A percentile compares a stretch with the other conserved stretches of the same genome.
Conservation (phyloP, 345 rosid genomes). For the Laguncularia racemosa region DNA sequence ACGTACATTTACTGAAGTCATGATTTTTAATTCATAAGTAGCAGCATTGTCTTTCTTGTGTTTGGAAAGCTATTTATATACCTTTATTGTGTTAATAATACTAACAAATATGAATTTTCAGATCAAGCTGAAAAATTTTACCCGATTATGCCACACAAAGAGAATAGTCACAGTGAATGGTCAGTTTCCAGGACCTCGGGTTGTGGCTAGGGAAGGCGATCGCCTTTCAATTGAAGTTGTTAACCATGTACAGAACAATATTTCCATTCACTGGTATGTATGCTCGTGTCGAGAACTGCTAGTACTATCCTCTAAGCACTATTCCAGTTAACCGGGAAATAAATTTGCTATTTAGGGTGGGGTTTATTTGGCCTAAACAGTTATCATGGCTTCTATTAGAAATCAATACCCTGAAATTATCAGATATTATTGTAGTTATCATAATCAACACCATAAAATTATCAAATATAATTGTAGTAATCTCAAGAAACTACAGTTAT, state of each 20-base stretch:
- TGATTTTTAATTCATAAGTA: not conserved
- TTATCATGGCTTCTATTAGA: too few relatives aligned
- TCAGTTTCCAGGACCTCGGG: constrained; percentile 42
- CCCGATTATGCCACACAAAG: constrained; percentile 44
- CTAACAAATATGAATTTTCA: constrained; percentile 9
- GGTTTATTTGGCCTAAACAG: too few relatives aligned
- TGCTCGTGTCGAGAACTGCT: not conserved
- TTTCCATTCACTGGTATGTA: constrained; percentile 48
- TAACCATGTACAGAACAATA: constrained; percentile 44
- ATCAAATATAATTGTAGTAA: too few relatives aligned
- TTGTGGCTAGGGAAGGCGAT: constrained; percentile 55
- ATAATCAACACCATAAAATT: too few relatives aligned
- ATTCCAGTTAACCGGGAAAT: too few relatives aligned
- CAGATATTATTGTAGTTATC: too few relatives aligned
- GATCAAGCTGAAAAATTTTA: constrained; percentile 38
- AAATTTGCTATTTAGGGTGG: too few relatives aligned
- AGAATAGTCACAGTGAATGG: constrained; percentile 60
- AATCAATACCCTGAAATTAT: too few relatives aligned
- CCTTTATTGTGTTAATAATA: not conserved
- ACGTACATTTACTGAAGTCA: constrained; percentile 11
- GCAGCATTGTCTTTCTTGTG: not conserved
- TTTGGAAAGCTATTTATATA: too few relatives aligned
- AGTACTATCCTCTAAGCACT: too few relatives aligned
- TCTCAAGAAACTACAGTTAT: too few relatives aligned
- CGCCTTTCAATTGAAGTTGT: constrained; percentile 39